Conservation (phyloP, 495 filamentous ascomycete genomes). For the Hypoxylon subgilvum region DNA sequence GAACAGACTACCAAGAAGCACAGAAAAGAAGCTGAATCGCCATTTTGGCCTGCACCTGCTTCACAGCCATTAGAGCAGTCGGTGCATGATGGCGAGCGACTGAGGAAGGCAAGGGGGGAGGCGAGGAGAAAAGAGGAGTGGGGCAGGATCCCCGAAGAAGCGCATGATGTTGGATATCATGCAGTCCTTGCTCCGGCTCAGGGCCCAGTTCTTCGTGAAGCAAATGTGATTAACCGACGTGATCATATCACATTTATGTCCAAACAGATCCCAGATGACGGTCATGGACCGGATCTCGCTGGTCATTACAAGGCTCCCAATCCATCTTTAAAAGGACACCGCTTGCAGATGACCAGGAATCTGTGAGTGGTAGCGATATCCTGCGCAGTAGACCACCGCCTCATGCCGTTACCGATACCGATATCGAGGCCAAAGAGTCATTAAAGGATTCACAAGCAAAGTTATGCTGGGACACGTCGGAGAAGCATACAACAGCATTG, state of each 20-base stretch:
- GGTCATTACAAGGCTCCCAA: neutral
- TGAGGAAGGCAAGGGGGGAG: neutral
- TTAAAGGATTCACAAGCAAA: neutral
- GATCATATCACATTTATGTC: neutral
- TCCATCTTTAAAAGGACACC: conserved; percentile 35
- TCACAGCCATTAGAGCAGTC: neutral
- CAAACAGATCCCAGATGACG: neutral
- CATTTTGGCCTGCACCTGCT: conserved; percentile 13
- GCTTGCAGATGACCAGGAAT: conserved; percentile 47
- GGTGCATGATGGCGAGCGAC: neutral
- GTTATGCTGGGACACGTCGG: neutral
- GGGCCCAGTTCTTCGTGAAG: neutral
- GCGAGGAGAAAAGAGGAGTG: neutral
- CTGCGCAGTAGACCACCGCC: conserved; percentile 25
- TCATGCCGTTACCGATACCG: neutral
- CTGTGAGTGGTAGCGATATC: conserved; percentile 42
- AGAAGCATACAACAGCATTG: neutral
- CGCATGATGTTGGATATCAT: neutral
- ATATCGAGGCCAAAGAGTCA: conserved; percentile 3
- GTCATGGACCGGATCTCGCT: neutral
- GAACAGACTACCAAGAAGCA: conserved; percentile 3
- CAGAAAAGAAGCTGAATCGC: conserved; percentile 12
- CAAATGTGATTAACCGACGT: neutral
- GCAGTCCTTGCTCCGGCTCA: neutral
- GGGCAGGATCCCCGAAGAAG: neutral